Conservation (phyloP, 306 rosid genomes). For the Cucumis cinereus region DNA sequence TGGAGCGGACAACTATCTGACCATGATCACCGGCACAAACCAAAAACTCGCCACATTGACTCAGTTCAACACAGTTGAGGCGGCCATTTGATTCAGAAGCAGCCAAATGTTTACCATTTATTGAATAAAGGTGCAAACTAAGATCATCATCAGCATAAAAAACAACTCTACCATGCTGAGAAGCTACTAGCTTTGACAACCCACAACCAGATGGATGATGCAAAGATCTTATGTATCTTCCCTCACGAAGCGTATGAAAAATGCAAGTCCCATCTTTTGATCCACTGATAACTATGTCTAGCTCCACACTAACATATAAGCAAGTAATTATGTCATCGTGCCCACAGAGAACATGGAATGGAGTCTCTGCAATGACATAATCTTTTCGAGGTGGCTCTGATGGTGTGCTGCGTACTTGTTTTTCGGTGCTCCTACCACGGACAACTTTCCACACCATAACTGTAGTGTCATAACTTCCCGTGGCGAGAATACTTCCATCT, state of each 20-base stretch:
- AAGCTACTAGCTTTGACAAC: conserved; percentile 76
- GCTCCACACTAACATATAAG: conserved; percentile 74
- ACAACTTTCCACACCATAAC: conserved; percentile 94
- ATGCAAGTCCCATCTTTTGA: conserved; percentile 95
- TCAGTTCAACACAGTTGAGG: conserved; percentile 69
- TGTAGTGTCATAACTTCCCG: conserved; percentile 96
- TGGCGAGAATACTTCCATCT: conserved; percentile 92
- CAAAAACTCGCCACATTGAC: conserved; percentile 83
- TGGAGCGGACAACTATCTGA: conserved; percentile 84
- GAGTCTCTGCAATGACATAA: conserved; percentile 70
- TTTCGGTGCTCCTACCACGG: conserved; percentile 60
- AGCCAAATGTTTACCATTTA: conserved; percentile 91
- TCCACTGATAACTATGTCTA: conserved; percentile 92
- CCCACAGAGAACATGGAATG: conserved; percentile 87
- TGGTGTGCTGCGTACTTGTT: conserved; percentile 55
- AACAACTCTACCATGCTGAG: conserved; percentile 70
- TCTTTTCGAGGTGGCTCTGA: conserved; percentile 72
- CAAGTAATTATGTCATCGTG: conserved; percentile 92
- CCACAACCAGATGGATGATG: conserved; percentile 78
- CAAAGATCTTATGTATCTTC: conserved; percentile 86
- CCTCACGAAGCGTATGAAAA: conserved; percentile 84
- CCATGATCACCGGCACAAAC: conserved; percentile 96
- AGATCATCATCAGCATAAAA: conserved; percentile 93
- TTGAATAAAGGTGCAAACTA: conserved; percentile 81
- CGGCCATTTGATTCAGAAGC: conserved; percentile 90